Evolutionary conservation across 2,329 filamentous ascomycete species (phyloP), one percentile per base, ranked within the genome.

Genomic region (Emericellopsis cladophorae): DNA sequence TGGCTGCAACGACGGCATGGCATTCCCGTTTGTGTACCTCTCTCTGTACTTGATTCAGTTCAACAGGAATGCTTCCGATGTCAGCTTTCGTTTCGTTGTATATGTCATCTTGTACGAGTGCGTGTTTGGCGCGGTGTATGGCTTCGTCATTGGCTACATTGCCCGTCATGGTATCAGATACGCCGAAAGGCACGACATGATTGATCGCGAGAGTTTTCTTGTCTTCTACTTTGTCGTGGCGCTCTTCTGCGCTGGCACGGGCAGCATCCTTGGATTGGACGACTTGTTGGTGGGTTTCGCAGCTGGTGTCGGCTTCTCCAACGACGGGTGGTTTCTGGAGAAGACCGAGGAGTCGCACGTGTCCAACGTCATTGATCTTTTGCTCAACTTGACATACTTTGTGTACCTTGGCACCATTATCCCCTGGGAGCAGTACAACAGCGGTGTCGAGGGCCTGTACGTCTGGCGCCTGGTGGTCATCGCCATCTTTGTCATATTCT

Each of bases 1-100:
- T 7, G 92, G 92, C 24, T 98, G 92, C 66, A 98, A 98, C 71
- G 92, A 98, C 59, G 92, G 92, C 63, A 98, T 98, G 92, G 92
- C 92, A 2, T 98, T 98, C 56, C 92, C 92, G 1, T 98, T 98
- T 60, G 77, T 98, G 53, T 98, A 98, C 58, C 72, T 98, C 24
- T 81, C 85, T 1, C 68, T 95, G 24, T 96, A 95, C 60, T 74
- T 96, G 37, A 85, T 96, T 49, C 78, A 83, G 49, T 95, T 90
- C 58, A 70, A 81, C 46, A 78, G 77, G 23, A 60, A 83, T 49
- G 77, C 83, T 5, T 62, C 65, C 37, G 61, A 84, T 41, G 84
- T 94, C 34, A 75, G 81, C 14, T 81, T 81, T 46, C 79, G 96
- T 62, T 98, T 89, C 81, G 76, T 96, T 52, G 85, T 89, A 54